Evolutionary conservation across 2,329 filamentous ascomycete species (phyloP).

Genomic region (Aureobasidium leucospermi): DNA sequence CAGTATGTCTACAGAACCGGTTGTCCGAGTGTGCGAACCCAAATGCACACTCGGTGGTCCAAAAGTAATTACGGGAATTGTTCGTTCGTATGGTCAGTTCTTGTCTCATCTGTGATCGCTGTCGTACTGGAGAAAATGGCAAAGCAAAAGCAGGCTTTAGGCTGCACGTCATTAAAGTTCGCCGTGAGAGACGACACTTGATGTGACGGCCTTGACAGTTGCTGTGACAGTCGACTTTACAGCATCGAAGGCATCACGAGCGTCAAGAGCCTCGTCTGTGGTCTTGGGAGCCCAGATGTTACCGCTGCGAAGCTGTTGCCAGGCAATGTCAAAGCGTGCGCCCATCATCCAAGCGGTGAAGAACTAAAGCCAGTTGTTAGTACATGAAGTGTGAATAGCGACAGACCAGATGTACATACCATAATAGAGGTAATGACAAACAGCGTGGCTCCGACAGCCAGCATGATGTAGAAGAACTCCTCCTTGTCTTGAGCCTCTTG

Average conservation of each 20-base stretch:
- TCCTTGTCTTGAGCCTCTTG: conserved; percentile 45
- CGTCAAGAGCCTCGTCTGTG: conserved; percentile 16
- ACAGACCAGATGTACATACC: conserved; percentile 49
- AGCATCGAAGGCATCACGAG: conserved; percentile 1
- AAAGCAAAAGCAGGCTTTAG: background rate
- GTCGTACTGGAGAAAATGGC: background rate
- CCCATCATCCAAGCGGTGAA: conserved; percentile 71
- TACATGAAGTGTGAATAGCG: background rate
- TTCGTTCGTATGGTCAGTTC: conserved; percentile 4
- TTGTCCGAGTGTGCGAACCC: background rate
- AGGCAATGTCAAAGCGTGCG: conserved; percentile 70
- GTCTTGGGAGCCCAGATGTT: conserved; percentile 35
- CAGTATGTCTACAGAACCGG: conserved; percentile 6
- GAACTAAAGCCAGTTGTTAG: conserved; percentile 46
- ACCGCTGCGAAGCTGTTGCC: conserved; percentile 46
- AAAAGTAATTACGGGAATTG: background rate
- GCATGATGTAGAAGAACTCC: conserved; percentile 56
- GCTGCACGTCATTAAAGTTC: conserved; percentile 20
- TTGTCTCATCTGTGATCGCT: conserved; percentile 3
- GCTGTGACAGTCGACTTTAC: conserved; percentile 5
- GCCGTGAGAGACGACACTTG: conserved; percentile 20
- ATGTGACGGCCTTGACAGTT: conserved; percentile 11
- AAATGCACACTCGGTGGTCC: background rate
- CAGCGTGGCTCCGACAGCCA: conserved; percentile 61
- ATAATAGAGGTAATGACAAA: conserved; percentile 65